phyloP scores from a whole-genome alignment of 2,329 filamentous ascomycete species.

The Pseudopyrenochaeta lycopersici region DNA sequence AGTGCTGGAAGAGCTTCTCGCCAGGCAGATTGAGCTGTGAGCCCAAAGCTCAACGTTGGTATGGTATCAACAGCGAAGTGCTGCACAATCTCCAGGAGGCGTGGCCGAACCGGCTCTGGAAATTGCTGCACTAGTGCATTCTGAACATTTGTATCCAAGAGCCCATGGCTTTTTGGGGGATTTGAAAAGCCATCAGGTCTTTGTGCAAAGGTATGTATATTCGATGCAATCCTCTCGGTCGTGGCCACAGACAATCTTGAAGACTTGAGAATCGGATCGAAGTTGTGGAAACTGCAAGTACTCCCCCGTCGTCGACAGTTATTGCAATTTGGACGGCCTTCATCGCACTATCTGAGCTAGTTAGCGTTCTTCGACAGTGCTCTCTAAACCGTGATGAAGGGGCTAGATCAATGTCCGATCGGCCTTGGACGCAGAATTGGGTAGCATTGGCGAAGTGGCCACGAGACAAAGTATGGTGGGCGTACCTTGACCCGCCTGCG shows the following conservation, averaged over 20 bases:
- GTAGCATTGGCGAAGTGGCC: not conserved
- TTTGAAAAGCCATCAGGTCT: not conserved
- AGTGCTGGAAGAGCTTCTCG: constrained; percentile 37
- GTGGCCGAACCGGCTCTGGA: constrained; percentile 15
- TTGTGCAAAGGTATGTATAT: constrained; percentile 10
- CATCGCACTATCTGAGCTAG: constrained; percentile 26
- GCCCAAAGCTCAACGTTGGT: constrained; percentile 24
- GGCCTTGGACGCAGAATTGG: not conserved
- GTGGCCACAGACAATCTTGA: not conserved
- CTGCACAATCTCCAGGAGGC: constrained; percentile 25
- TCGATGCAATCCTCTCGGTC: not conserved
- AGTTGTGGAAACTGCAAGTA: constrained; percentile 28
- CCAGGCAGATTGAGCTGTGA: constrained; percentile 24
- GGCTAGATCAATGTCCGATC: not conserved
- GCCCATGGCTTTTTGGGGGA: constrained; percentile 11
- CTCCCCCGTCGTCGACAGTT: constrained; percentile 23
- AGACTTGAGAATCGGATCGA: constrained; percentile 12
- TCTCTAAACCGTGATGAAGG: not conserved
- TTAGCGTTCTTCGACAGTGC: constrained; percentile 1
- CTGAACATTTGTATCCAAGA: constrained; percentile 18
- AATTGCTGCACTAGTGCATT: constrained; percentile 17
- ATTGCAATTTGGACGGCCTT: constrained; percentile 24
- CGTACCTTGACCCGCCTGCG: constrained; percentile 27
- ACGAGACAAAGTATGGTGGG: not conserved
- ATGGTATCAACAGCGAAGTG: constrained; percentile 34